Percentiles rank a stretch among this genome's conserved stretches.
phyloP scores from a whole-genome alignment of 106 monocot species.

The Platanthera guangdongensis region DNA sequence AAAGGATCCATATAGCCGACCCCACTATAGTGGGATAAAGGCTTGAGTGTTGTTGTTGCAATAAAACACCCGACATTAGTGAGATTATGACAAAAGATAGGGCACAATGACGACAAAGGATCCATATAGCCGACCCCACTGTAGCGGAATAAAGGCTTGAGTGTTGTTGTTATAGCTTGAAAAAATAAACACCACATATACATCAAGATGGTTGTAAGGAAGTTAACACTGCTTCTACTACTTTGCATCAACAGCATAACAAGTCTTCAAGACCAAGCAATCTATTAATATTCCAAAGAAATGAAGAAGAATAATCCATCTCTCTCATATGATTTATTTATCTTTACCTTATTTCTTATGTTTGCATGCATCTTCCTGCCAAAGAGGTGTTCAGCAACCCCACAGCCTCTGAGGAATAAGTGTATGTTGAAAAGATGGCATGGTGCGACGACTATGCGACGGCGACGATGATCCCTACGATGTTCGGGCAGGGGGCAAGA shows the following conservation, averaged over 20 bases:
- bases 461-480: slow-evolving; percentile 9
- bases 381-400: no score
- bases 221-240: background rate
- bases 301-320: background rate
- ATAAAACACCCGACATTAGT: no score
- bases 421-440: slow-evolving; percentile 21
- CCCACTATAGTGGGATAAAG: no score
- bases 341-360: slow-evolving; percentile 2
- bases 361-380: background rate
- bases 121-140: no score
- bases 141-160: no score
- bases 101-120: no score
- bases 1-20: no score
- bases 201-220: no score
- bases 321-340: no score
- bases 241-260: slow-evolving; percentile 13
- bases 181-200: background rate
- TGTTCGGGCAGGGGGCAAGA: background rate
- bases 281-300: slow-evolving; percentile 10
- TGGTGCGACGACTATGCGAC: slow-evolving; percentile 36
- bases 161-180: background rate
- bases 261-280: slow-evolving; percentile 60
- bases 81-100: no score
- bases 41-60: no score
- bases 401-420: background rate